Evolutionary conservation across 805 yeast species (phyloP).

Genomic region (Sugiyamaella smithiae): DNA sequence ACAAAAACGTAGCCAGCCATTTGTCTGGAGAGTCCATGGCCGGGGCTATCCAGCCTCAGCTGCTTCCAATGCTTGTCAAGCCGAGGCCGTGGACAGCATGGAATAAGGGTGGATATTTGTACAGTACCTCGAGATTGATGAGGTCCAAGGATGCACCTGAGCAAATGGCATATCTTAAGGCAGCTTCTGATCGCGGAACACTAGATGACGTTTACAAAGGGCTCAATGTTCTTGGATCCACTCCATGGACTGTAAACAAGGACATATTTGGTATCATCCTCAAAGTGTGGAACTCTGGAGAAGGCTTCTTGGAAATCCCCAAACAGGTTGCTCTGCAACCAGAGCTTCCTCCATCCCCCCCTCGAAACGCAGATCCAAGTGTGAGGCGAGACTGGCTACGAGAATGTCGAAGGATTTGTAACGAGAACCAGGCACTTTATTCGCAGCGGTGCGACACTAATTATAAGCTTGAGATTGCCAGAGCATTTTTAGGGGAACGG

Average conservation of each 20-base stretch:
- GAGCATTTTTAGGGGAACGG: conserved; percentile 73
- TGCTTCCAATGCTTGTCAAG: conserved; percentile 84
- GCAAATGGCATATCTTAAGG: conserved; percentile 81
- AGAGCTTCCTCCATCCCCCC: conserved; percentile 56
- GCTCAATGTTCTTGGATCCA: conserved; percentile 76
- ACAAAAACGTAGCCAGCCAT: conserved; percentile 61
- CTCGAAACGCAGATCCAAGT: conserved; percentile 66
- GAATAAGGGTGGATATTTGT: conserved; percentile 82
- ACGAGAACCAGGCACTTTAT: conserved; percentile 63
- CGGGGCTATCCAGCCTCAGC: conserved; percentile 73
- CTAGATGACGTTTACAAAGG: conserved; percentile 73
- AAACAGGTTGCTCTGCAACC: conserved; percentile 44
- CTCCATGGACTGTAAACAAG: conserved; percentile 91
- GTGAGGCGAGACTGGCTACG: conserved; percentile 67
- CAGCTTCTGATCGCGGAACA: conserved; percentile 69
- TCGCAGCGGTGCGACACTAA: conserved; percentile 93
- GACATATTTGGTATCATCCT: conserved; percentile 65
- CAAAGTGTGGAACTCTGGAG: conserved; percentile 83
- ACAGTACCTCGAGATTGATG: conserved; percentile 59
- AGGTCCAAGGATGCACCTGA: conserved; percentile 85
- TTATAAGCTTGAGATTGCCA: conserved; percentile 90
- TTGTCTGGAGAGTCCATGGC: conserved; percentile 66
- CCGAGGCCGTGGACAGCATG: conserved; percentile 87
- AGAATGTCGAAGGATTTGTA: conserved; percentile 52
- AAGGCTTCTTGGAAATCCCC: conserved; percentile 71